Base-by-base conservation (phyloP, 768 basidiomycete species). In the Lentinula boryana region DNA sequence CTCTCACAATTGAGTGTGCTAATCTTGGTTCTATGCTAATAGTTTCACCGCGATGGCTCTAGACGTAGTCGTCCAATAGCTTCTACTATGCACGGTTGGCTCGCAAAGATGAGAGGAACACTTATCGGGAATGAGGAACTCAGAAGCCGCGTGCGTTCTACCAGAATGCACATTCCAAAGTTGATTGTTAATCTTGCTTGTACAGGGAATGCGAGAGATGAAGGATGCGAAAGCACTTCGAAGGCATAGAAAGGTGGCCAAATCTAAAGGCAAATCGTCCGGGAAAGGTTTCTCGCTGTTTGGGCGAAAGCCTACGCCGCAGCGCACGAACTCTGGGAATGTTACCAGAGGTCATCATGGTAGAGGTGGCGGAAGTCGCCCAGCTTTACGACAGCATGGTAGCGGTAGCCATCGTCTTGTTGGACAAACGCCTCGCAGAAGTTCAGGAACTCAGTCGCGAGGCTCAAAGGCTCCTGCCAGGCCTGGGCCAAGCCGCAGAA, bases 21-120 rank as follows among this genome's bases (percentile, higher is more conserved):
- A 5, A 4, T 53, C 63, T 6, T 55, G 60, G 21, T 21, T 6
- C 46, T 23, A 48, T 32, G 50, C 38, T 13, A 9, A 21, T 60
- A 82, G 79, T 78, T 76, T 65, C 71, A 74, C 62, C 63, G 76
- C 18, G 79, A 81, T 68, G 79, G 78, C 48, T 70, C 73, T 56
- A 77, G 78, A 35, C 67, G 74, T 55, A 74, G 76, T 43, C 77
- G 73, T 49, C 84, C 80, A 52, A 78, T 76, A 35, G 80, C 81
- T 44, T 85, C 81, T 5, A 79, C 80, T 10, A 78, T 88, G 70
- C 89, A 91, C 64, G 89, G 89, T 35, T 91, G 88, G 87, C 75
- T 90, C 62, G 83, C 85, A n/a, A 91, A 90, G 72, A 81, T 85
- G 82, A 80, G 88, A 62, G 89, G 88, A 27, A 89, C 88, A 12